phyloP scores from a whole-genome alignment of 257 asterid species.

The Nyctanthes arbortristis region DNA sequence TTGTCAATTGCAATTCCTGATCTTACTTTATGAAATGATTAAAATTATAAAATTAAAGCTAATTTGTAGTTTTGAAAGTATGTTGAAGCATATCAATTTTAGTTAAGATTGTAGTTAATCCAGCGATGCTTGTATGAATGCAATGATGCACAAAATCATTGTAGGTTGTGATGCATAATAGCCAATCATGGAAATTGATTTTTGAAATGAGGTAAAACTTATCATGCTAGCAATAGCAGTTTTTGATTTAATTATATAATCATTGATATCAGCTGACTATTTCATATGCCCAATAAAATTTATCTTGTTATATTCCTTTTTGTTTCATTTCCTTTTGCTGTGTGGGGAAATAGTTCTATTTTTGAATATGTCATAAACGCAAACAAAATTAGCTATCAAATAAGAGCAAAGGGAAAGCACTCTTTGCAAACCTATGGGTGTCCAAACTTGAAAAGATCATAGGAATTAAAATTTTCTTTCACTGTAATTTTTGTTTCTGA shows the following conservation, averaged over 20 bases:
- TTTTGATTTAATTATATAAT: not conserved
- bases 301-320: not conserved
- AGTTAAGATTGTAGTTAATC: not conserved
- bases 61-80: conserved; percentile 6
- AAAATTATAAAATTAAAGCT: not conserved
- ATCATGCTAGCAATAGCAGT: not conserved
- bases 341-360: not conserved
- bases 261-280: not conserved
- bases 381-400: not conserved
- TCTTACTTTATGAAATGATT: not conserved
- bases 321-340: not conserved
- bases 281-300: not conserved
- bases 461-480: not conserved
- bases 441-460: not conserved
- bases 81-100: not conserved
- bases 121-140: too few species aligned
- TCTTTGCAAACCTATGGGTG: not conserved
- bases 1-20: conserved; percentile 9
- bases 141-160: too few species aligned
- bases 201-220: not conserved
- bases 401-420: not conserved
- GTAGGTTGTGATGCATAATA: too few species aligned
- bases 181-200: not conserved
- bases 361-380: not conserved
- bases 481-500: not conserved